These are phyloP conservation scores for Alliaria petiolata DNA, from an alignment of 345 rosid species.

Conservation along the genomic window DNA sequence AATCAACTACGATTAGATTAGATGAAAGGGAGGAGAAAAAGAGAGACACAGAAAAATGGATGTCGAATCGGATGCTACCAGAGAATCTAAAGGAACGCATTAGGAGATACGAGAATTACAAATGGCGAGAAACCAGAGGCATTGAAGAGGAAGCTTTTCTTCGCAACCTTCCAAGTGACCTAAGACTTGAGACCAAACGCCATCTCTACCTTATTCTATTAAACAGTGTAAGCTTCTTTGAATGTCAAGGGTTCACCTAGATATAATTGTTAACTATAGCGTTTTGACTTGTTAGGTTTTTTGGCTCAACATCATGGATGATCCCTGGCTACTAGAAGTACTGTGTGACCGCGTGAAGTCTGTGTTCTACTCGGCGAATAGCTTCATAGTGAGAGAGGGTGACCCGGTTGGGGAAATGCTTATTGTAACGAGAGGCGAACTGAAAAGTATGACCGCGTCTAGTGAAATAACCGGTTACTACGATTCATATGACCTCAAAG, in stretches of 20 bases:
- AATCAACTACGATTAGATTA: slow-evolving; percentile 13
- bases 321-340: background rate
- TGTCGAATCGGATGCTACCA: slow-evolving; percentile 21
- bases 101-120: slow-evolving; percentile 6
- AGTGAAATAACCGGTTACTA: slow-evolving; percentile 29
- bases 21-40: slow-evolving; percentile 28
- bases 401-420: background rate
- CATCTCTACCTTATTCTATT: slow-evolving; percentile 11
- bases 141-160: slow-evolving; percentile 20
- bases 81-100: slow-evolving; percentile 6
- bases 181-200: slow-evolving; percentile 11
- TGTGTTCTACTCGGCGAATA: background rate
- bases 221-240: background rate
- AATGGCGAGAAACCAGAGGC: slow-evolving; percentile 25
- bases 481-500: slow-evolving; percentile 34
- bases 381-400: background rate
- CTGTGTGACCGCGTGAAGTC: background rate
- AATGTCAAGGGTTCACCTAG: too few species aligned
- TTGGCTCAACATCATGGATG: background rate
- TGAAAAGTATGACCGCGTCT: background rate
- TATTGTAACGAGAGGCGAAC: background rate
- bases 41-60: slow-evolving; percentile 20
- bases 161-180: slow-evolving; percentile 15
- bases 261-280: background rate
- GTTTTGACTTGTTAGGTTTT: background rate